Percentiles rank a stretch among this genome's conserved stretches.
These are phyloP conservation scores for Harringtonia aguacate DNA, from an alignment of 2,329 filamentous ascomycete species.

Conservation along the genomic window DNA sequence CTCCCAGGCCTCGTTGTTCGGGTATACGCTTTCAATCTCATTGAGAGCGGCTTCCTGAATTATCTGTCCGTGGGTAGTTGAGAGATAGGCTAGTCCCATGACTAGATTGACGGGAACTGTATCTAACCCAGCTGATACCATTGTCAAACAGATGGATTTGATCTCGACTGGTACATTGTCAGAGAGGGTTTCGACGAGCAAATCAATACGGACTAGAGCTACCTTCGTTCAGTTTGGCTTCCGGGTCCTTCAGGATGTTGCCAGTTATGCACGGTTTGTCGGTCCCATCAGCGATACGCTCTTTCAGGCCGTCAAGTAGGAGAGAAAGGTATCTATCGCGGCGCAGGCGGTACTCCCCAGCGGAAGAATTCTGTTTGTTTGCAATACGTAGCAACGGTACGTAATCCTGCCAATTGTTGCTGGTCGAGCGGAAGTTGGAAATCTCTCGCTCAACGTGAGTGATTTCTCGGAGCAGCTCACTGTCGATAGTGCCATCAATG, in stretches of 20 bases:
- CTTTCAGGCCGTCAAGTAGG: conserved; percentile 41
- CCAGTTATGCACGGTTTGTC: conserved; percentile 18
- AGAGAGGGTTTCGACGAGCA: neutral
- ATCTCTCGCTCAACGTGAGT: conserved; percentile 64
- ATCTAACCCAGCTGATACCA: conserved; percentile 73
- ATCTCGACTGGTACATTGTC: conserved; percentile 32
- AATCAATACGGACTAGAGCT: neutral
- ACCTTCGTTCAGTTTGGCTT: conserved; percentile 11
- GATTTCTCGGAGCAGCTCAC: conserved; percentile 63
- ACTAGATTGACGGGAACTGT: conserved; percentile 71
- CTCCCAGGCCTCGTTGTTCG: conserved; percentile 63
- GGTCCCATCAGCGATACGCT: conserved; percentile 15
- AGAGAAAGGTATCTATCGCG: conserved; percentile 40
- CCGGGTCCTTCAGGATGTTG: conserved; percentile 13
- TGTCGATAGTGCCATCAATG: conserved; percentile 49
- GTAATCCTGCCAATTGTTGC: conserved; percentile 72
- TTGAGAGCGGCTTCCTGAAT: conserved; percentile 59
- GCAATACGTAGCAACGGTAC: conserved; percentile 42
- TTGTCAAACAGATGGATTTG: conserved; percentile 63
- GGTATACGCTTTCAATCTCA: conserved; percentile 62
- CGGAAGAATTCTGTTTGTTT: conserved; percentile 49
- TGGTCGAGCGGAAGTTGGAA: conserved; percentile 62
- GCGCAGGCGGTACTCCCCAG: conserved; percentile 54
- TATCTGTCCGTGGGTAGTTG: conserved; percentile 52
- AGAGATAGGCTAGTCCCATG: conserved; percentile 68